A percentile compares a stretch with the other conserved stretches of the same genome.
These are phyloP conservation scores for Cryptococcus deneoformans DNA, from an alignment of 1,284 basidiomycete genomes.

Conservation along the genomic window DNA sequence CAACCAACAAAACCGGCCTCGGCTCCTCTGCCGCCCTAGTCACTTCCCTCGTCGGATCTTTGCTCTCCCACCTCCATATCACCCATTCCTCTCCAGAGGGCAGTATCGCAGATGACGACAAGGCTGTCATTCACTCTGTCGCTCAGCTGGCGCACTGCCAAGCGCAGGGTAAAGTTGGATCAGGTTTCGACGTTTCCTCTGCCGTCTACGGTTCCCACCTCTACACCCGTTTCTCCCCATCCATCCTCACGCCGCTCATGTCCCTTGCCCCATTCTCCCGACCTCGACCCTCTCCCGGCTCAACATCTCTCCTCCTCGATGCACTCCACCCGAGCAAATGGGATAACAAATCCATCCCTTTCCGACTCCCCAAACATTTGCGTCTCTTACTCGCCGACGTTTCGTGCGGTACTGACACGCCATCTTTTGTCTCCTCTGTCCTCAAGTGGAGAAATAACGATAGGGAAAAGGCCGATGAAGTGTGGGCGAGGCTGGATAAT, in stretches of 20 bases:
- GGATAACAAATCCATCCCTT: constrained; percentile 56
- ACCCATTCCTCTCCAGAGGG: constrained; percentile 30
- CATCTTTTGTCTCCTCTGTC: constrained; percentile 83
- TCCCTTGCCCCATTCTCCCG: constrained; percentile 13
- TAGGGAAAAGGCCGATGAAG: constrained; percentile 58
- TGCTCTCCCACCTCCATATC: constrained; percentile 70
- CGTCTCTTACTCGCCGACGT: constrained; percentile 87
- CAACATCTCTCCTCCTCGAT: neutral
- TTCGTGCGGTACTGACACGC: constrained; percentile 89
- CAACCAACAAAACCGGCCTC: constrained; percentile 97
- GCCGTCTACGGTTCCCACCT: constrained; percentile 94
- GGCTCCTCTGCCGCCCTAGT: constrained; percentile 97
- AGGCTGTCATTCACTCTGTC: constrained; percentile 76
- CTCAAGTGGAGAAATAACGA: constrained; percentile 76
- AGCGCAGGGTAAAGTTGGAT: constrained; percentile 97
- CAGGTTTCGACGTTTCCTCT: constrained; percentile 93
- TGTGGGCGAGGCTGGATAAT: constrained; percentile 68
- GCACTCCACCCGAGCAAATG: constrained; percentile 21
- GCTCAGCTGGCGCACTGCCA: constrained; percentile 94
- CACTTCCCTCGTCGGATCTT: constrained; percentile 83
- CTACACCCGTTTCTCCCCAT: constrained; percentile 84
- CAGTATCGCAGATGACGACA: neutral
- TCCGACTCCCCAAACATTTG: constrained; percentile 75
- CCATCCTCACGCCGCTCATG: constrained; percentile 68
- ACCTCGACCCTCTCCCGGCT: constrained; percentile 12